phyloP scores from a whole-genome alignment of 2,329 filamentous ascomycete species.

The Arthrocladium fulminans region DNA sequence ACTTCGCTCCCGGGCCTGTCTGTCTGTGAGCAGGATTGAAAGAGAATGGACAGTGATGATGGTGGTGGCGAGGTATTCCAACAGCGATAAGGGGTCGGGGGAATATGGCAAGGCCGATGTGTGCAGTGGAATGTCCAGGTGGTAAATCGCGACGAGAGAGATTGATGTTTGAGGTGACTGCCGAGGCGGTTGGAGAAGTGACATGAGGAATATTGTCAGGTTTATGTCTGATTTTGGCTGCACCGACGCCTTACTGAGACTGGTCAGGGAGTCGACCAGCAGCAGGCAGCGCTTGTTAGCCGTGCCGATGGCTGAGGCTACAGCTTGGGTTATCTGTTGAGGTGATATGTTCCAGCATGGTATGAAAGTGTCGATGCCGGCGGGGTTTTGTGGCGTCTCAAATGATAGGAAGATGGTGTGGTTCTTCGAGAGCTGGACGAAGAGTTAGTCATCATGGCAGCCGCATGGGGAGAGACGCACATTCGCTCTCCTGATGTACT shows the following conservation, averaged over 20 bases:
- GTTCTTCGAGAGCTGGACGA: conserved; percentile 14
- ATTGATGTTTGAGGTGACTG: conserved; percentile 33
- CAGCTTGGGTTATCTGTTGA: conserved; percentile 50
- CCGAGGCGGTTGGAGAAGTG: conserved; percentile 50
- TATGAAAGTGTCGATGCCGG: conserved; percentile 59
- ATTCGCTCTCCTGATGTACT: conserved; percentile 68
- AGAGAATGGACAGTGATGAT: conserved; percentile 67
- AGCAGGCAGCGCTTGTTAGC: conserved; percentile 13
- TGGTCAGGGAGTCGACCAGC: conserved; percentile 18
- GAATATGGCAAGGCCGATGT: conserved; percentile 32
- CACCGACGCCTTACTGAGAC: conserved; percentile 13
- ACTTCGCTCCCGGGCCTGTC: conserved; percentile 67
- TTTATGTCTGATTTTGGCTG: conserved; percentile 32
- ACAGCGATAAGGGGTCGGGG: conserved; percentile 60
- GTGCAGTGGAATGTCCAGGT: conserved; percentile 63
- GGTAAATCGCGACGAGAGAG: conserved; percentile 72
- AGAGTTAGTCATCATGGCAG: too few species aligned
- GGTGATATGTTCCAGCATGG: conserved; percentile 53
- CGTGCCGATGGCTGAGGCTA: conserved; percentile 30
- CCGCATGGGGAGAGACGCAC: conserved; percentile 43
- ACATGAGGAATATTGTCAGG: conserved; percentile 61
- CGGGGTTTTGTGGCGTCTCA: conserved; percentile 55
- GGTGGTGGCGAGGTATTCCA: conserved; percentile 81
- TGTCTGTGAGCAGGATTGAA: conserved; percentile 62
- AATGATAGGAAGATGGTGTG: conserved; percentile 57